Conservation (phyloP, 345 rosid genomes). For the Reutealis trisperma region DNA sequence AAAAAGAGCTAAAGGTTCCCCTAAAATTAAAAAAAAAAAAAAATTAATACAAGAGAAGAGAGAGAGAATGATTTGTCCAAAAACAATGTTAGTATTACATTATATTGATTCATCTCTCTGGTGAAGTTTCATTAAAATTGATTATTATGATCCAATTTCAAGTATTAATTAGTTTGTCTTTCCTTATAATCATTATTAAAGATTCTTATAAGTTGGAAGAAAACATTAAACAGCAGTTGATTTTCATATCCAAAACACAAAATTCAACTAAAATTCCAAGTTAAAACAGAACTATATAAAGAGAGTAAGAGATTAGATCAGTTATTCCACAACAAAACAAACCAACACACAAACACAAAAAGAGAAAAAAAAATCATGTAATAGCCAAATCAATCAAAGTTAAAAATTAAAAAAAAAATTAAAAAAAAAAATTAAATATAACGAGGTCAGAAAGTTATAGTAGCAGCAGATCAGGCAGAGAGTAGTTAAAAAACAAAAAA, state of each 20-base stretch:
- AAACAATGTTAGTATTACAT: not conserved
- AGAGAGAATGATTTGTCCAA: not conserved
- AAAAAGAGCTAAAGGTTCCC: not conserved
- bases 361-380: not conserved
- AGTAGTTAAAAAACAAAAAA: too few relatives aligned
- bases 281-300: not conserved
- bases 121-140: not conserved
- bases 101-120: not conserved
- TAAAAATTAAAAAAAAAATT: not conserved
- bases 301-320: not conserved
- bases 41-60: not conserved
- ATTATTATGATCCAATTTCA: not conserved
- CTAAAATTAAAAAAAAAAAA: not conserved
- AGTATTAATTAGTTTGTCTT: not conserved
- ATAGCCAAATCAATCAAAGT: not conserved
- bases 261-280: not conserved
- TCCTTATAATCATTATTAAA: not conserved
- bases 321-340: not conserved
- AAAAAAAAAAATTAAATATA: too few relatives aligned
- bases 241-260: not conserved
- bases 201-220: not conserved
- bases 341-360: not conserved
- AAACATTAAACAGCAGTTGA: not conserved
- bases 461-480: not conserved
- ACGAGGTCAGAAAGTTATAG: not conserved